A percentile compares a stretch with the other conserved stretches of the same genome.
Conservation (phyloP, 1,284 basidiomycete genomes). For the Prillingera fragicola region DNA sequence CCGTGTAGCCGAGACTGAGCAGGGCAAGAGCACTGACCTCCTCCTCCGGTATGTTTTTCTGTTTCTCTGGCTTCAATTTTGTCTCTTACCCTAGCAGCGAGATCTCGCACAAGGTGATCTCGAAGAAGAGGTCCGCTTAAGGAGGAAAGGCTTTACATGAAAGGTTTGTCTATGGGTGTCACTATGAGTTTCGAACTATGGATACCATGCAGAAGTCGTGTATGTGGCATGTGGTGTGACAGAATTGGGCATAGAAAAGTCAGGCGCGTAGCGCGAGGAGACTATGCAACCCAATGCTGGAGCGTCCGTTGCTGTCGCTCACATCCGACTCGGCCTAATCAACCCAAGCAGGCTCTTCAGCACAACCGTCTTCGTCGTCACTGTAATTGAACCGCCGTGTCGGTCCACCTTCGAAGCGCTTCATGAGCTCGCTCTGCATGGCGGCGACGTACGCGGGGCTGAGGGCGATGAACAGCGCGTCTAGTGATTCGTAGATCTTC, state of each 20-base stretch:
- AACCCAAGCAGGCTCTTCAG: slow-evolving; percentile 15
- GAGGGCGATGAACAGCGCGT: slow-evolving; percentile 37
- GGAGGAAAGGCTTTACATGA: too few species aligned
- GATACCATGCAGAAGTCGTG: too few species aligned
- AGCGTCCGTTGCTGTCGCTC: too few species aligned
- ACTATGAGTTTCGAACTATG: too few species aligned
- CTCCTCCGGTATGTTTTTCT: slow-evolving; percentile 16
- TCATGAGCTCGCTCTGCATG: slow-evolving; percentile 34
- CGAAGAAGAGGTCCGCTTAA: slow-evolving; percentile 14
- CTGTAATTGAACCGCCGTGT: slow-evolving; percentile 4
- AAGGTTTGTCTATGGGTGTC: too few species aligned
- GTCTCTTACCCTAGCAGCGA: slow-evolving; percentile 9
- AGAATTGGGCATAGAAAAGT: too few species aligned
- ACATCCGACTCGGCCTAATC: slow-evolving; percentile 10
- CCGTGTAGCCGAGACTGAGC: slow-evolving; percentile 6
- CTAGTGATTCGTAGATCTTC: slow-evolving; percentile 35
- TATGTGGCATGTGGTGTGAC: too few species aligned
- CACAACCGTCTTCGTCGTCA: slow-evolving; percentile 5
- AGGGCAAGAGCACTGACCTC: slow-evolving; percentile 16
- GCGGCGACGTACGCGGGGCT: slow-evolving; percentile 33
- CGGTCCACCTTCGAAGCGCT: slow-evolving; percentile 25
- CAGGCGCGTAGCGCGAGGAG: too few species aligned
- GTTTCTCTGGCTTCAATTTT: too few species aligned
- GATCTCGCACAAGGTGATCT: slow-evolving; percentile 18
- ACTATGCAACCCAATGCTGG: too few species aligned